These are phyloP conservation scores for Alternaria dauci DNA, from an alignment of 2,329 filamentous ascomycete species.

Conservation along the genomic window DNA sequence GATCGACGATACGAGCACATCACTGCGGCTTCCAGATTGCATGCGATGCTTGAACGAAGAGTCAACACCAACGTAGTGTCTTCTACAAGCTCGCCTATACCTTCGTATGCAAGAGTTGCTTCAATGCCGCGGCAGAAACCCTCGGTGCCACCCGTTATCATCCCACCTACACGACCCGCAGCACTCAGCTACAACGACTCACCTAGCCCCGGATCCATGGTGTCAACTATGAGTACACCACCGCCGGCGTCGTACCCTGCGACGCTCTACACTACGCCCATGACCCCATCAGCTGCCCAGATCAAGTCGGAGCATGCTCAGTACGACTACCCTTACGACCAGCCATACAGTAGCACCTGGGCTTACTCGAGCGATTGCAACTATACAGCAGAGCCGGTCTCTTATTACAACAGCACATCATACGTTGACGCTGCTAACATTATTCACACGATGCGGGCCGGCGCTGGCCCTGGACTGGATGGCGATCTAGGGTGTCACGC, in stretches of 20 bases:
- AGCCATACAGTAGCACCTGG: slow-evolving; percentile 34
- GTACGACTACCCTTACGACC: slow-evolving; percentile 37
- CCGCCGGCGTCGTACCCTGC: slow-evolving; percentile 35
- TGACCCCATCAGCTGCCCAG: slow-evolving; percentile 30
- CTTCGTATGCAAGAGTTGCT: slow-evolving; percentile 21
- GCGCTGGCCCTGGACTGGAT: slow-evolving; percentile 50
- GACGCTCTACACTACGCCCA: slow-evolving; percentile 32
- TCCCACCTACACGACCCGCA: slow-evolving; percentile 31
- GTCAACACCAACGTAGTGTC: slow-evolving; percentile 31
- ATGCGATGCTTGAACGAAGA: slow-evolving; percentile 44
- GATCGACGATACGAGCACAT: slow-evolving; percentile 40
- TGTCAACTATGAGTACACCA: slow-evolving; percentile 44
- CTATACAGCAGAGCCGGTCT: slow-evolving; percentile 22
- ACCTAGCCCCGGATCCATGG: slow-evolving; percentile 43
- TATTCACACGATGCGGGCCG: slow-evolving; percentile 55
- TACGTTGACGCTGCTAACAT: slow-evolving; percentile 56
- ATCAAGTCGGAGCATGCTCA: slow-evolving; percentile 37
- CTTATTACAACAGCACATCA: slow-evolving; percentile 43
- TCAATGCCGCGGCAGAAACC: slow-evolving; percentile 30
- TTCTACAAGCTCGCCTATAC: slow-evolving; percentile 29
- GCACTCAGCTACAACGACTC: slow-evolving; percentile 39
- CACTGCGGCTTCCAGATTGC: slow-evolving; percentile 39
- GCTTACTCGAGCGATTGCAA: slow-evolving; percentile 28
- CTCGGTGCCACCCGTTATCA: slow-evolving; percentile 31
- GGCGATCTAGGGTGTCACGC: slow-evolving; percentile 52